Conservation (phyloP, 2,329 filamentous ascomycete genomes). For the Talaromyces pinophilus region DNA sequence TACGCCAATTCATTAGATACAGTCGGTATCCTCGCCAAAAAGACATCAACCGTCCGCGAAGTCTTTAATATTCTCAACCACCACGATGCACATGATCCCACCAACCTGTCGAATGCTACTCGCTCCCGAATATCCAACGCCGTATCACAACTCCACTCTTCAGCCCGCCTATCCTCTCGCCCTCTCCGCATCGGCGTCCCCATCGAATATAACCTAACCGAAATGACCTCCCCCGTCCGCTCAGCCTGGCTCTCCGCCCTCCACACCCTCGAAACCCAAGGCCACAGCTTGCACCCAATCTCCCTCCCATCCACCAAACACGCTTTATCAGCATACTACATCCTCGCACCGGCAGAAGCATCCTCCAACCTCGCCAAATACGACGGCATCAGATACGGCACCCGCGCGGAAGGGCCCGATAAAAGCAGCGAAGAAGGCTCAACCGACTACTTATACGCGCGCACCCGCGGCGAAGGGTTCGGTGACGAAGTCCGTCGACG, state of each 20-base stretch:
- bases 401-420: conserved; percentile 53
- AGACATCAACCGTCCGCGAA: conserved; percentile 54
- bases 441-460: conserved; percentile 66
- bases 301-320: conserved; percentile 80
- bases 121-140: conserved; percentile 54
- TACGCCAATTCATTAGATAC: conserved; percentile 94
- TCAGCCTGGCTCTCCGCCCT: conserved; percentile 68
- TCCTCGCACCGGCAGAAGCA: conserved; percentile 91
- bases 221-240: conserved; percentile 70
- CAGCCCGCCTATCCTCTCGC: conserved; percentile 29
- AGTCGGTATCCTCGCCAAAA: conserved; percentile 70
- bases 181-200: conserved; percentile 60
- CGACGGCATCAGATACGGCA: conserved; percentile 91
- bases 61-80: conserved; percentile 57
- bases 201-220: conserved; percentile 82
- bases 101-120: conserved; percentile 61
- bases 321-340: conserved; percentile 90
- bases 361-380: conserved; percentile 96
- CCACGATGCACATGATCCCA: conserved; percentile 73
- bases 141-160: conserved; percentile 37
- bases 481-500: conserved; percentile 82
- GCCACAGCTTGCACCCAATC: conserved; percentile 72
- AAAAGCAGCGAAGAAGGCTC: conserved; percentile 46
- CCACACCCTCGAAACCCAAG: conserved; percentile 59
- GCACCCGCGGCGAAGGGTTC: conserved; percentile 72